Evolutionary conservation across 2,329 filamentous ascomycete species (phyloP), one percentile per base, ranked within the genome.

Genomic region (Cladophialophora exuberans): DNA sequence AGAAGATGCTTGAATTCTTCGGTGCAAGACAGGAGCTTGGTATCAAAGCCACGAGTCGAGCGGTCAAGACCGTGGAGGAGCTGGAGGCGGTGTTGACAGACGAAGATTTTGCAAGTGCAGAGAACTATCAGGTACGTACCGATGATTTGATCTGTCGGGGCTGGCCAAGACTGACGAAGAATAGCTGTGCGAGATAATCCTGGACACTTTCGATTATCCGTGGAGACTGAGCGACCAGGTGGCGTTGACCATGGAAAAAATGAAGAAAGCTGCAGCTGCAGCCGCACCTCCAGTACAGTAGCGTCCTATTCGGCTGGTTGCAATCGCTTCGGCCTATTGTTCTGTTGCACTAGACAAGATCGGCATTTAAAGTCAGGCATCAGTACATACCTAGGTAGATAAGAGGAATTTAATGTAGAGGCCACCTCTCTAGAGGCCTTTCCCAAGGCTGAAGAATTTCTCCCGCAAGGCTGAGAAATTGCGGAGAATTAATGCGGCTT

Each of bases 11-110:
- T 7, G 44, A 56, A 13, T 64, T 66, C 51, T 66, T 66, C 41
- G 58, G 58, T 6, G 58, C 58, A 17, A 46, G 52, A 26, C 36
- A 53, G 22, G 71, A 72, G 15, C 68, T 71, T 0, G 73, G 72
- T 42, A 76, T 72, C 1, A 73, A 68, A 56, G 61, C 56, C 6
- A 52, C 41, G 43, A 61, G 56, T 28, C 56, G 38, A 49, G 50
- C 53, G 1, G 36, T 42, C 6, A 61, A 56, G 56, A 59, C 57
- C 11, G 54, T 60, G 7, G 57, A 57, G 18, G 57, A 60, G 28
- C 30, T 59, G 9, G 59, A 61, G 41, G 54, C 41, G 3, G 51
- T 55, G 17, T 28, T 60, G 54, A 57, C 48, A 9, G 57, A 60
- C 30, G 43, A 55, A 10, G 51, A 54, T 18, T 60, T 60, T 31